Percentiles rank a stretch among this genome's conserved stretches.
These are phyloP conservation scores for Kodamaea anthophila DNA, from an alignment of 1,139 yeast species.

Conservation along the genomic window DNA sequence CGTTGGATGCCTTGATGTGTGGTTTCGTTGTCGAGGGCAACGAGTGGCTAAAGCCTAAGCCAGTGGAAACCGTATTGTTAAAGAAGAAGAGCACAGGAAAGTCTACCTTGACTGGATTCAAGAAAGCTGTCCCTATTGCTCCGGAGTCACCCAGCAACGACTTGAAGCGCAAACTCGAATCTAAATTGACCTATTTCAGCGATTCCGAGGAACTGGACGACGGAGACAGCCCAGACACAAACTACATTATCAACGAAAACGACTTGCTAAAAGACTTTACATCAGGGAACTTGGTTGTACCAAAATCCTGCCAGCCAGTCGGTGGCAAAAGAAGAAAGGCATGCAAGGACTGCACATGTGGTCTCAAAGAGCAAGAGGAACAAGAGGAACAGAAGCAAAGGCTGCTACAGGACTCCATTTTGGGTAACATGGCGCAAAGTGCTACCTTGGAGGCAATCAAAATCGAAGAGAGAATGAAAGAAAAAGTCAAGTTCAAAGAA, in stretches of 20 bases:
- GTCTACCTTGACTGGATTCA: constrained; percentile 11
- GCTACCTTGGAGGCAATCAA: constrained; percentile 50
- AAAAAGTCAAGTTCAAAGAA: constrained; percentile 49
- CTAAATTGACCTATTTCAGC: constrained; percentile 49
- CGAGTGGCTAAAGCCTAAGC: constrained; percentile 43
- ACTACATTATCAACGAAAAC: constrained; percentile 34
- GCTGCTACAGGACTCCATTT: constrained; percentile 37
- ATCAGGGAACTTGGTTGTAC: constrained; percentile 33
- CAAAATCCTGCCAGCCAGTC: constrained; percentile 42
- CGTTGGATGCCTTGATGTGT: constrained; percentile 53
- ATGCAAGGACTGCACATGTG: constrained; percentile 97
- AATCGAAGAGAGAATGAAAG: constrained; percentile 44
- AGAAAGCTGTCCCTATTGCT: constrained; percentile 10
- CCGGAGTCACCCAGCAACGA: constrained; percentile 19
- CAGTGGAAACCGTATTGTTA: constrained; percentile 23
- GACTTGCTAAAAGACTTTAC: constrained; percentile 27
- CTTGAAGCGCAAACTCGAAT: constrained; percentile 38
- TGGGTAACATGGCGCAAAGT: constrained; percentile 45
- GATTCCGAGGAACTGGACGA: constrained; percentile 36
- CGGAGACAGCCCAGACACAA: constrained; percentile 30
- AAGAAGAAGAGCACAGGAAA: constrained; percentile 16
- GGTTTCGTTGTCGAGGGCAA: constrained; percentile 50
- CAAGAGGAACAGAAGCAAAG: constrained; percentile 45
- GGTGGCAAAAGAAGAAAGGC: constrained; percentile 77
- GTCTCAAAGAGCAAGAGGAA: constrained; percentile 77